Evolutionary conservation across 257 asterid species (phyloP).

Genomic region (Perilla frutescens): DNA sequence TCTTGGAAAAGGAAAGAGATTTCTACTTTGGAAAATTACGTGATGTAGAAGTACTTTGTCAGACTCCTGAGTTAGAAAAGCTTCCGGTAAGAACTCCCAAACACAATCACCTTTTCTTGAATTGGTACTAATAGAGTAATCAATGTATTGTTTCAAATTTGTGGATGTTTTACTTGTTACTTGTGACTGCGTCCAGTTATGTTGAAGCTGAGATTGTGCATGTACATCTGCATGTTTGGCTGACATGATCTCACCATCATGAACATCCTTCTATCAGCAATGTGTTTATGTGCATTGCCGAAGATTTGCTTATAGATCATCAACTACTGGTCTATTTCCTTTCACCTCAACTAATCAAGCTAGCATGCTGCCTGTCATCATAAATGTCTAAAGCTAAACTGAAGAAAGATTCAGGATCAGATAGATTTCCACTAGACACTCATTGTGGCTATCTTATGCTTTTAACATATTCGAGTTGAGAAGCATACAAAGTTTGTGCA

Average conservation of each 20-base stretch:
- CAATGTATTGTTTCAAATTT: not conserved
- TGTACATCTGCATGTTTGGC: no score
- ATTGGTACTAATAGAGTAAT: not conserved
- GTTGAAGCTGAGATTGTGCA: not conserved
- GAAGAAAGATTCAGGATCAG: not conserved
- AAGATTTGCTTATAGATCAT: not conserved
- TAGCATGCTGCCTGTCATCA: not conserved
- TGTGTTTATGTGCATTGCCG: not conserved
- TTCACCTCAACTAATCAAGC: not conserved
- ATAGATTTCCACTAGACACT: not conserved
- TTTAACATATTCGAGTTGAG: not conserved
- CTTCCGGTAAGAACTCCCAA: conserved; percentile 53
- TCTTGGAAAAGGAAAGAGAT: conserved; percentile 91
- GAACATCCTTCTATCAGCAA: not conserved
- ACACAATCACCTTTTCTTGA: not conserved
- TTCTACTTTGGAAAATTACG: conserved; percentile 84
- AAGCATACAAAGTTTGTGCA: not conserved
- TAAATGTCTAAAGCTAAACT: no score
- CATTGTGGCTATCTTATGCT: not conserved
- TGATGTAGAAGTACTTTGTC: conserved; percentile 87
- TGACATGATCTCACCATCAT: not conserved
- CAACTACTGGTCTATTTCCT: not conserved
- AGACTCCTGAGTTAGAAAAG: conserved; percentile 63
- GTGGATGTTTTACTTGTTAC: not conserved
- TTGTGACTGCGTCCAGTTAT: not conserved